These are phyloP conservation scores for Trichosporon faecale DNA, from an alignment of 1,284 basidiomycete genomes.

Conservation along the genomic window DNA sequence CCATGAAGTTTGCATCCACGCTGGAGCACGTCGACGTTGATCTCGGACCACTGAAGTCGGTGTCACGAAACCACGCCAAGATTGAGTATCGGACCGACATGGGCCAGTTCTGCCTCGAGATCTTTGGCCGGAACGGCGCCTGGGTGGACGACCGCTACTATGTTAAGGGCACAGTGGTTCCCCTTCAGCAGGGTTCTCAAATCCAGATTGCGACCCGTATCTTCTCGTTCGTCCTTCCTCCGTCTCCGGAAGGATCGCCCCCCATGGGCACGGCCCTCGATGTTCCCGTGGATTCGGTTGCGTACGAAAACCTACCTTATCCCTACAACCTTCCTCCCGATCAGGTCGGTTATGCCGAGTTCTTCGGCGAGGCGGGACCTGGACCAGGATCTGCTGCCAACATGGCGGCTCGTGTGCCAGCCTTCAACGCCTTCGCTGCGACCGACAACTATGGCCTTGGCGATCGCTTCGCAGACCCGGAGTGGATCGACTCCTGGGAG, in stretches of 20 bases:
- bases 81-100: slow-evolving; percentile 64
- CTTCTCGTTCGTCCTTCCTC: slow-evolving; percentile 91
- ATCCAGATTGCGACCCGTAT: slow-evolving; percentile 98
- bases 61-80: slow-evolving; percentile 91
- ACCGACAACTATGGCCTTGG: slow-evolving; percentile 41
- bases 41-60: slow-evolving; percentile 92
- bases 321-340: slow-evolving; percentile 45
- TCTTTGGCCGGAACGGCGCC: slow-evolving; percentile 91
- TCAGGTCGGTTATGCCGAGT: slow-evolving; percentile 45
- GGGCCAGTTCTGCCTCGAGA: slow-evolving; percentile 84
- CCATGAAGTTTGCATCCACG: slow-evolving; percentile 29
- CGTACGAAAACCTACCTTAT: slow-evolving; percentile 37
- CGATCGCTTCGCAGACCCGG: slow-evolving; percentile 28
- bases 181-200: slow-evolving; percentile 80
- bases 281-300: slow-evolving; percentile 26
- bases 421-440: slow-evolving; percentile 50
- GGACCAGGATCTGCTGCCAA: slow-evolving; percentile 40
- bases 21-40: slow-evolving; percentile 80
- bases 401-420: slow-evolving; percentile 36
- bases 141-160: slow-evolving; percentile 97
- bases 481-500: slow-evolving; percentile 30
- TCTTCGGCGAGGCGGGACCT: slow-evolving; percentile 43
- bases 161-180: slow-evolving; percentile 77
- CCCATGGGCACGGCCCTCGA: slow-evolving; percentile 31
- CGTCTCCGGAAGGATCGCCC: slow-evolving; percentile 44